Base-by-base conservation (phyloP, 768 basidiomycete species). In the Myochromella boudieri region DNA sequence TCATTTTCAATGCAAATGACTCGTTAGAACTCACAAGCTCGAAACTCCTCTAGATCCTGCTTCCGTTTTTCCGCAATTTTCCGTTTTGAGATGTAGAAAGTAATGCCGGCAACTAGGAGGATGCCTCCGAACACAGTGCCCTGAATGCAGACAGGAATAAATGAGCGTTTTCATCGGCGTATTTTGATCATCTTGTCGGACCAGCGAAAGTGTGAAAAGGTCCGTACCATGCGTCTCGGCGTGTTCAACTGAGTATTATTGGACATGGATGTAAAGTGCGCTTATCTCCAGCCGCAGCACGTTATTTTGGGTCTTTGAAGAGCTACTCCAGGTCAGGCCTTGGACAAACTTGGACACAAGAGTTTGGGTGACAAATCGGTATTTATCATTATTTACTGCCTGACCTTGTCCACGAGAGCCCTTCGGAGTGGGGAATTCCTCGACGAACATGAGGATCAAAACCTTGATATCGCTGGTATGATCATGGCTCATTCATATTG, bases 61-160 rank as follows among this genome's bases (percentile, higher is more conserved):
- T 59, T 70, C 25, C 71, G 60, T 43, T 66, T 68, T 36, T 49
- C 53, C 5, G 55, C 52, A 27, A 71, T 65, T 18, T 50, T 54
- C 41, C 59, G 57, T 53, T 68, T 72, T 8, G 65, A 67, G 8
- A 59, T 34, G 44, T 69, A 70, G 25, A 71, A 63, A 0, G 63
- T 53, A 4, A 60, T 46, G 10, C 67, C 69, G 26, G 64, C 63
- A 12, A 65, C 51, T 3, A 61, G 34, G 12, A 71, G 57, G 4
- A 58, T 58, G 4, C 66, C 67, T 34, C 59, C 48, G 29, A 70
- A 68, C 17, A 58, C 62, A 4, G 57, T 43, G 18, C 53, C 59
- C 69, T 71, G 33, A 28, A 47, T 25, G 11, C 38, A 49, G 10
- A 3, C 28, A 29, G 14, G 14, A 29, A 29, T 14, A 29, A 8